Conservation (phyloP, 2,329 filamentous ascomycete species). For the Monosporascus sp. region DNA sequence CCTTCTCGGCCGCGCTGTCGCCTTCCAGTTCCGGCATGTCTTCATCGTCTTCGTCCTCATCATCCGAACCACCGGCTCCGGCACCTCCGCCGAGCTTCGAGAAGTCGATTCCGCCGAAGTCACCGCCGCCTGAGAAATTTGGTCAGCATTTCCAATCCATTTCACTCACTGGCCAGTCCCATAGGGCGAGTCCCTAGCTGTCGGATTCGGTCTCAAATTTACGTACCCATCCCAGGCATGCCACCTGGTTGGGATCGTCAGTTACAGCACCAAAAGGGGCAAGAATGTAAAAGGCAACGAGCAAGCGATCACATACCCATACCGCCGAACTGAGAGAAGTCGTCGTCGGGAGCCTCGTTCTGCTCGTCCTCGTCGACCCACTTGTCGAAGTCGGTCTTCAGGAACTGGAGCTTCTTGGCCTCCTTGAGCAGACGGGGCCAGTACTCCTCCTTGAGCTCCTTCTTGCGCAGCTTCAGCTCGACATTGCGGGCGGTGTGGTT, state of each 20-base stretch:
- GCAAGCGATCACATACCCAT: constrained; percentile 48
- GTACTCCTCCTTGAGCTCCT: constrained; percentile 89
- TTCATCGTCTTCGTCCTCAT: constrained; percentile 57
- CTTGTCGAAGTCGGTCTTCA: constrained; percentile 99
- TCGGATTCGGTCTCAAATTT: neutral
- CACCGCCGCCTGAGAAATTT: constrained; percentile 36
- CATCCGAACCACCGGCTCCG: constrained; percentile 39
- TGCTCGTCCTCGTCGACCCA: constrained; percentile 99
- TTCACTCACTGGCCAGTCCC: neutral
- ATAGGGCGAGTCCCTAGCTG: neutral
- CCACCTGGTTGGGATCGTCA: constrained; percentile 36
- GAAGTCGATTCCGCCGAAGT: constrained; percentile 88
- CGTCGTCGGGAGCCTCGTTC: constrained; percentile 80
- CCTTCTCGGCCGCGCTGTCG: constrained; percentile 34
- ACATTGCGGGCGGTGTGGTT: constrained; percentile 86
- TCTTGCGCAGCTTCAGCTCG: constrained; percentile 91
- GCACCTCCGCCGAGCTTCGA: constrained; percentile 74
- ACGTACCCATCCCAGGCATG: constrained; percentile 37
- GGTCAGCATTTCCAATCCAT: constrained; percentile 12
- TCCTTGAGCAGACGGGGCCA: constrained; percentile 96
- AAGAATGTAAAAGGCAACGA: neutral
- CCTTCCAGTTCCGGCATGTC: constrained; percentile 82
- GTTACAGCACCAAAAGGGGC: constrained; percentile 1
- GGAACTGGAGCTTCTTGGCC: constrained; percentile 81
- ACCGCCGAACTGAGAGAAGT: constrained; percentile 63